phyloP scores from a whole-genome alignment of 495 filamentous ascomycete genomes.

The Alectoria sarmentosa region DNA sequence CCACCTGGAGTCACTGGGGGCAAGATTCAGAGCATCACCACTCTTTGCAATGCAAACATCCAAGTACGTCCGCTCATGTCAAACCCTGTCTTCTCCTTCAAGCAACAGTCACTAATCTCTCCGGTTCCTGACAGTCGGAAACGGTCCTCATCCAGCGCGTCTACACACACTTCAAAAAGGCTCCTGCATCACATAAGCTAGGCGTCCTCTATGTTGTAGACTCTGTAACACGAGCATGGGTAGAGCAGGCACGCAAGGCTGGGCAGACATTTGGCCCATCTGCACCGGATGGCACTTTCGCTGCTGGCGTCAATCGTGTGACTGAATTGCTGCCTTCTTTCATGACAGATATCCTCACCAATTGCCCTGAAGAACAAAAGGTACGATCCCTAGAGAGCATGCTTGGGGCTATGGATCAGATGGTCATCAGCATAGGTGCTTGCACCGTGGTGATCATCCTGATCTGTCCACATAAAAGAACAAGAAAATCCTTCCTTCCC shows the following conservation, averaged over 20 bases:
- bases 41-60: conserved; percentile 80
- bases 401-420: conserved; percentile 1
- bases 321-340: conserved; percentile 85
- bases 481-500: conserved; percentile 27
- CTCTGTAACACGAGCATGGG: conserved; percentile 97
- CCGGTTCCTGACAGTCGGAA: conserved; percentile 61
- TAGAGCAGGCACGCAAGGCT: conserved; percentile 83
- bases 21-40: conserved; percentile 79
- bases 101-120: conserved; percentile 31
- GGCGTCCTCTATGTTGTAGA: conserved; percentile 99
- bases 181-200: conserved; percentile 91
- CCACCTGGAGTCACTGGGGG: conserved; percentile 88
- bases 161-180: conserved; percentile 94
- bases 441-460: conserved; percentile 1
- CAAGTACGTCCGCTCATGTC: conserved; percentile 59
- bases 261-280: conserved; percentile 70
- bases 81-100: not conserved
- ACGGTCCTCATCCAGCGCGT: conserved; percentile 93
- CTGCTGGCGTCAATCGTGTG: conserved; percentile 93
- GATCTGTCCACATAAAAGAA: conserved; percentile 25
- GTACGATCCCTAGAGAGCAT: conserved; percentile 57
- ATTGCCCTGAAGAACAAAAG: conserved; percentile 93
- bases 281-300: conserved; percentile 83
- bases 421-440: conserved; percentile 2
- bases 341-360: conserved; percentile 92